Percentiles rank a stretch among this genome's conserved stretches.
Conservation (phyloP, 2,329 filamentous ascomycete species). For the Sporothrix curviconia region DNA sequence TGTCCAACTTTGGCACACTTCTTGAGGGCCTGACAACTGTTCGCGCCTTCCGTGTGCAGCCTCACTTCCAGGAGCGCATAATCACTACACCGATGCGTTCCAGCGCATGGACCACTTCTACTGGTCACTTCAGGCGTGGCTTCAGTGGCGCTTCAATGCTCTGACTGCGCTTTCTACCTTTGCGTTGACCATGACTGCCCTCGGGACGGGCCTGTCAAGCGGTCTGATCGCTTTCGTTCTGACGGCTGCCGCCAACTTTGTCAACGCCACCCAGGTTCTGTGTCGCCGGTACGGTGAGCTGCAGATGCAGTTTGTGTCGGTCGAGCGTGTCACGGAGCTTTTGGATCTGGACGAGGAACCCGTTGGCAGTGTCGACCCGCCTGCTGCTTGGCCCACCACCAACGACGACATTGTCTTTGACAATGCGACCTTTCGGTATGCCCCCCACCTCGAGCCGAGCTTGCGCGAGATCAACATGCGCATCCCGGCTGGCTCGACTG, state of each 20-base stretch:
- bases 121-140: conserved; percentile 81
- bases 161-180: conserved; percentile 70
- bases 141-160: conserved; percentile 70
- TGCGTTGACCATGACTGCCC: conserved; percentile 63
- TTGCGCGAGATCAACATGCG: conserved; percentile 61
- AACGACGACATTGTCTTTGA: conserved; percentile 69
- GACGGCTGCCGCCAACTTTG: conserved; percentile 62
- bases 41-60: conserved; percentile 71
- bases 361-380: conserved; percentile 51
- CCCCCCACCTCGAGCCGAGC: conserved; percentile 67
- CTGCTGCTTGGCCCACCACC: conserved; percentile 67
- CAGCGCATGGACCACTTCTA: conserved; percentile 97
- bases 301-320: conserved; percentile 87
- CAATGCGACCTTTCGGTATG: conserved; percentile 71
- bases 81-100: conserved; percentile 80
- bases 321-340: conserved; percentile 79
- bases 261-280: conserved; percentile 62
- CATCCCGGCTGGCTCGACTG: conserved; percentile 59
- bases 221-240: conserved; percentile 81
- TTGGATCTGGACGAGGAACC: conserved; percentile 72
- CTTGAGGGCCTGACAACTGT: conserved; percentile 82
- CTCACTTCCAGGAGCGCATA: conserved; percentile 72
- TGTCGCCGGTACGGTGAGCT: conserved; percentile 77
- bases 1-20: conserved; percentile 87
- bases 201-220: conserved; percentile 67